Percentiles rank a stretch among this genome's conserved stretches.
phyloP scores from a whole-genome alignment of 352 stramenopile species.

The Pythium chondricola region DNA sequence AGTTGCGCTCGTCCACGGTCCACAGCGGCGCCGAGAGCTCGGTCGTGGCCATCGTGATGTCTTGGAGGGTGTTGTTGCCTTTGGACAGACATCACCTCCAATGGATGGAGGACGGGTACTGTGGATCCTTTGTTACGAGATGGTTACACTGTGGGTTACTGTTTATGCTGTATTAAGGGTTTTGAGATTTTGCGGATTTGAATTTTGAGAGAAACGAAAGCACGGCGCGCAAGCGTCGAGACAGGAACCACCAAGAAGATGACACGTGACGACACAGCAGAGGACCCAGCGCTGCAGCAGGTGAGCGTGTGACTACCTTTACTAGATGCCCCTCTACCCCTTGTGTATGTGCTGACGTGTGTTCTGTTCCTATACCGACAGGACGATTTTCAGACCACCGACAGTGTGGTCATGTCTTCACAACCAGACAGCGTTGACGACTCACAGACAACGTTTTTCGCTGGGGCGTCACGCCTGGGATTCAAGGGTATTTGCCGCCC shows the following conservation, averaged over 20 bases:
- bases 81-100: neutral
- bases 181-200: neutral
- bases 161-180: neutral
- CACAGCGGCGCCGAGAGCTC: constrained; percentile 34
- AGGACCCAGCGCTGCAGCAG: too few relatives aligned
- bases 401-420: too few relatives aligned
- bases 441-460: neutral
- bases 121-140: neutral
- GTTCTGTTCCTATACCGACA: too few relatives aligned
- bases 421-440: constrained; percentile 1
- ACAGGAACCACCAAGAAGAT: too few relatives aligned
- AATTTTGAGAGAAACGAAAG: too few relatives aligned
- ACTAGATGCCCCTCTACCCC: too few relatives aligned
- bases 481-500: constrained; percentile 6
- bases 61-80: neutral
- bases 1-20: constrained; percentile 71
- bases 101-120: neutral
- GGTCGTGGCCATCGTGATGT: constrained; percentile 1
- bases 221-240: too few relatives aligned
- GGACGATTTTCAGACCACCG: too few relatives aligned
- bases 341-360: too few relatives aligned
- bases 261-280: too few relatives aligned
- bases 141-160: neutral
- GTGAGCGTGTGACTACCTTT: too few relatives aligned
- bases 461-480: neutral